Percentiles rank a stretch among this genome's conserved stretches.
Evolutionary conservation across 2,329 filamentous ascomycete genomes (phyloP).

Genomic region (Botrytis fragariae): DNA sequence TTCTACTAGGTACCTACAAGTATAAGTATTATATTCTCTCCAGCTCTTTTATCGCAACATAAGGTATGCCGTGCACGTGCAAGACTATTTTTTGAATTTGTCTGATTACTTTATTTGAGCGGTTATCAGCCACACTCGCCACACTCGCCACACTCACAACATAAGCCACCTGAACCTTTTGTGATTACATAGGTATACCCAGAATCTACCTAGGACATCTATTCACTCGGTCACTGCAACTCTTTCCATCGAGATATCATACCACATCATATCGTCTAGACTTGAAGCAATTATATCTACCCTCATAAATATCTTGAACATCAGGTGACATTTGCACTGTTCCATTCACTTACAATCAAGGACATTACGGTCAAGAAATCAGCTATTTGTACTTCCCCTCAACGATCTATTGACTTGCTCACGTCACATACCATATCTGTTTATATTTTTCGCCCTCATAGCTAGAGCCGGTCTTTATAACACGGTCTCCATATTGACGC

Average conservation of each 20-base stretch:
- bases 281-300: neutral
- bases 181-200: neutral
- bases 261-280: neutral
- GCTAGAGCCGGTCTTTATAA: neutral
- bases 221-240: neutral
- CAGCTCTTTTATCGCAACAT: neutral
- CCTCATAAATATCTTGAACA: neutral
- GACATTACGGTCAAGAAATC: neutral
- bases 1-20: neutral
- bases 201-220: neutral
- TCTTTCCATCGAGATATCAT: neutral
- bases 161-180: neutral
- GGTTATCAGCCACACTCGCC: neutral
- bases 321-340: neutral
- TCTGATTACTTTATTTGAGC: neutral
- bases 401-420: neutral
- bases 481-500: neutral
- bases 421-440: neutral
- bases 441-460: neutral
- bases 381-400: neutral
- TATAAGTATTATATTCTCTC: neutral
- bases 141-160: conserved; percentile 1
- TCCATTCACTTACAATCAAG: neutral
- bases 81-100: neutral
- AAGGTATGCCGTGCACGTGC: conserved; percentile 3